phyloP scores from a whole-genome alignment of 768 basidiomycete species.

The Auricularia heimuer region DNA sequence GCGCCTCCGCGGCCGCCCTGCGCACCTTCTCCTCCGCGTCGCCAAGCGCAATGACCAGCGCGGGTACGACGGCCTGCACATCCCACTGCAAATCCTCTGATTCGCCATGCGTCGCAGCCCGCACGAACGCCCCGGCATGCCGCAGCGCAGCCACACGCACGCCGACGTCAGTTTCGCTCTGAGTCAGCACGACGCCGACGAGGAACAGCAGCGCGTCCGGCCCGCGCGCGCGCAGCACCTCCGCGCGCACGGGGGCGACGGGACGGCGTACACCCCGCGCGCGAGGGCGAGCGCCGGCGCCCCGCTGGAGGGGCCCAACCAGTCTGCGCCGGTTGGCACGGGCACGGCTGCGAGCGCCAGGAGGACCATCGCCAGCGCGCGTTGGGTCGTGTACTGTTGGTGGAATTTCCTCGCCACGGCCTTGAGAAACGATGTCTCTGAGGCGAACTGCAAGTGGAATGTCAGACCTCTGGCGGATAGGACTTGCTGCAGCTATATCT shows the following conservation, averaged over 20 bases:
- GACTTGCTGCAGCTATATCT: not conserved
- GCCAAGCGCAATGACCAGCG: conserved; percentile 53
- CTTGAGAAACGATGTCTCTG: conserved; percentile 35
- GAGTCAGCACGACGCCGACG: conserved; percentile 45
- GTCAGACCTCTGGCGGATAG: not conserved
- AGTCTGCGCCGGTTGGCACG: conserved; percentile 47
- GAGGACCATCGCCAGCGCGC: conserved; percentile 27
- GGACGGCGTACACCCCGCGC: conserved; percentile 50
- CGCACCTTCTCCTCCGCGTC: conserved; percentile 34
- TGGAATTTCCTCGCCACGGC: conserved; percentile 50
- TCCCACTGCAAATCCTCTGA: conserved; percentile 41
- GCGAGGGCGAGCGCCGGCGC: conserved; percentile 46
- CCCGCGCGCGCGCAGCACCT: conserved; percentile 57
- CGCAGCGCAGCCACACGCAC: conserved; percentile 49
- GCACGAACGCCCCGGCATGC: conserved; percentile 73
- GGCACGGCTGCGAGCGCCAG: conserved; percentile 49
- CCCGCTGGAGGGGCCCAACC: conserved; percentile 29
- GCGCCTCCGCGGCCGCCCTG: conserved; percentile 43
- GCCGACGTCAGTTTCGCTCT: conserved; percentile 18
- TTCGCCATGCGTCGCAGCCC: conserved; percentile 47
- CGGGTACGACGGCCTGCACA: conserved; percentile 71
- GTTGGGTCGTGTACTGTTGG: conserved; percentile 19
- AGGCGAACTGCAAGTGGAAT: conserved; percentile 24
- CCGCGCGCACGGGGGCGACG: conserved; percentile 48
- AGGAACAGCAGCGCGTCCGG: conserved; percentile 74